These are phyloP conservation scores for Populus hybrid DNA, from an alignment of 441 rosid genomes.

Conservation along the genomic window DNA sequence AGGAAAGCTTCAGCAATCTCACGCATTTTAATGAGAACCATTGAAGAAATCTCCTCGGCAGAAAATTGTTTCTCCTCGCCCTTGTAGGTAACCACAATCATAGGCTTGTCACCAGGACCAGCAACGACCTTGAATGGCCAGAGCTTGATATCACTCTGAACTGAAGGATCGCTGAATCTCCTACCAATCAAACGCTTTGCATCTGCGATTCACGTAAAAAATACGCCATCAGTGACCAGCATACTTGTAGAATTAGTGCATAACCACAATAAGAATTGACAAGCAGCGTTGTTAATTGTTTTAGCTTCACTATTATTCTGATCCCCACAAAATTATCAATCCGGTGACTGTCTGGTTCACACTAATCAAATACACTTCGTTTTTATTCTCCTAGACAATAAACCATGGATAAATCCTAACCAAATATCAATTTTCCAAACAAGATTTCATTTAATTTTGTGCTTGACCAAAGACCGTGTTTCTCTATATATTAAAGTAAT, in stretches of 20 bases:
- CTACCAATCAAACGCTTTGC: slow-evolving; percentile 82
- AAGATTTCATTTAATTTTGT: neutral
- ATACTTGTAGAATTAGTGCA: neutral
- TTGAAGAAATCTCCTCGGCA: slow-evolving; percentile 60
- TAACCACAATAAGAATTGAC: neutral
- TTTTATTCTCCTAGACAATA: neutral
- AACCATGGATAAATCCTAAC: neutral
- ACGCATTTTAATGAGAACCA: slow-evolving; percentile 61
- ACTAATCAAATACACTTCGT: too few species aligned
- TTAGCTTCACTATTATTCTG: neutral
- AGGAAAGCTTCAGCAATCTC: slow-evolving; percentile 76
- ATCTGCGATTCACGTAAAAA: slow-evolving; percentile 31
- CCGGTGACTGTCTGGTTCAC: neutral
- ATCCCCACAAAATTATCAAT: neutral
- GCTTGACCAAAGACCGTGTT: neutral
- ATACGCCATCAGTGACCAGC: neutral
- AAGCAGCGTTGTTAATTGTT: neutral
- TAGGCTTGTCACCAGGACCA: slow-evolving; percentile 67
- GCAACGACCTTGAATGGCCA: slow-evolving; percentile 73
- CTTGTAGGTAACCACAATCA: slow-evolving; percentile 61
- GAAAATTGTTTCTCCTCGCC: slow-evolving; percentile 55
- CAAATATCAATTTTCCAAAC: neutral
- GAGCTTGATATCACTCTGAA: slow-evolving; percentile 53
- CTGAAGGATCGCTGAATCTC: slow-evolving; percentile 52
- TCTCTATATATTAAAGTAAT: neutral